Conservation (phyloP, 2,329 filamentous ascomycete species). For the Ceratocystis diversiconidia region DNA sequence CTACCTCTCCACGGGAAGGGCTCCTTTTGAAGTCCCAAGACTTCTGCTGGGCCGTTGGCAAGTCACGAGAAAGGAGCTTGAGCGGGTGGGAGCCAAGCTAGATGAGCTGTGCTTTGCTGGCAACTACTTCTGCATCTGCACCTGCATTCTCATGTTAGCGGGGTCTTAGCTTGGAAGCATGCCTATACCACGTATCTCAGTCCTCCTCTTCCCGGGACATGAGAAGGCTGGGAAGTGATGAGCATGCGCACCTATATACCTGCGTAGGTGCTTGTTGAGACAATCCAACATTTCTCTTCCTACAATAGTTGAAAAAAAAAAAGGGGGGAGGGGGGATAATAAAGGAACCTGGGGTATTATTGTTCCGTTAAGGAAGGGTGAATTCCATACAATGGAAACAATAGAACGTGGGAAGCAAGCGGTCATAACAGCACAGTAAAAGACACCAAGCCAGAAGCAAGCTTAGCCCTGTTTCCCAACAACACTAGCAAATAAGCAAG, state of each 20-base stretch:
- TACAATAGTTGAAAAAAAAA: too few relatives aligned
- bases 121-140: neutral
- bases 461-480: neutral
- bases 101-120: slow-evolving; percentile 1
- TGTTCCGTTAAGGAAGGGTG: neutral
- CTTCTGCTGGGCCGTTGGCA: neutral
- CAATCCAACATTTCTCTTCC: neutral
- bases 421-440: neutral
- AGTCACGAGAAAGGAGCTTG: neutral
- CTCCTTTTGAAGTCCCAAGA: neutral
- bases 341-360: neutral
- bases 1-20: neutral
- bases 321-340: neutral
- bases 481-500: neutral
- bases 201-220: neutral
- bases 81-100: neutral
- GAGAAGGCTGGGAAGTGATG: neutral
- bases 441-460: neutral
- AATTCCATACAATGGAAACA: neutral
- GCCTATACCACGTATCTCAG: neutral
- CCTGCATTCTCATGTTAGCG: neutral
- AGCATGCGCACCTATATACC: neutral
- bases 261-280: neutral
- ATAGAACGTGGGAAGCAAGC: neutral
- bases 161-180: neutral